A percentile compares a stretch with the other conserved stretches of the same genome.
phyloP scores from a whole-genome alignment of 345 rosid species.

The Euclidium syriacum region DNA sequence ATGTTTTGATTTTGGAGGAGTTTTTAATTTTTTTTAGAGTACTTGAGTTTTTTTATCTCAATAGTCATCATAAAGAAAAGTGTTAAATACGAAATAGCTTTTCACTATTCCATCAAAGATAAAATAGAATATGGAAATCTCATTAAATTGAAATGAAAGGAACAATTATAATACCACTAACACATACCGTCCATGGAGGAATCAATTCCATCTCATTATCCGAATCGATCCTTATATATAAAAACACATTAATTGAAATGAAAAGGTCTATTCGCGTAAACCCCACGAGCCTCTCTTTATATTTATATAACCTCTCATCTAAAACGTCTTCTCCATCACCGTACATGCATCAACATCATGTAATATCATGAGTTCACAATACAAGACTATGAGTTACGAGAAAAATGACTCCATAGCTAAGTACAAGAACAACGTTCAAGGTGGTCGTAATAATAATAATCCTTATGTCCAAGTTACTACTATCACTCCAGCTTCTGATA shows the following conservation, averaged over 20 bases:
- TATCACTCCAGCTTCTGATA: constrained; percentile 30
- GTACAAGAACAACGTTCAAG: constrained; percentile 14
- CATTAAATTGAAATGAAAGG: too few species aligned
- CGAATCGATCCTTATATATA: neutral
- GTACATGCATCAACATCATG: neutral
- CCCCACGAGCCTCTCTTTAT: constrained; percentile 12
- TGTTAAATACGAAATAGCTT: too few species aligned
- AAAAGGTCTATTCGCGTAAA: constrained; percentile 11
- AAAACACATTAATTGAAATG: neutral
- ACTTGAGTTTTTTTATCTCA: too few species aligned
- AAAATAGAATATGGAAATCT: too few species aligned
- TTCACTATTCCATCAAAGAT: too few species aligned
- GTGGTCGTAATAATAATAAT: constrained; percentile 21
- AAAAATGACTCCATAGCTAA: neutral
- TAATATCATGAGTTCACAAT: constrained; percentile 8
- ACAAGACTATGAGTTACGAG: neutral
- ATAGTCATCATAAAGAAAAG: too few species aligned
- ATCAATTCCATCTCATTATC: neutral
- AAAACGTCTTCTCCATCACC: neutral
- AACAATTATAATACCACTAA: too few species aligned
- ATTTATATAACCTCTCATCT: neutral
- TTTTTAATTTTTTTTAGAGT: too few species aligned
- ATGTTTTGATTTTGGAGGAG: too few species aligned
- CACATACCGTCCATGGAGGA: neutral
- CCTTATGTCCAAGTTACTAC: constrained; percentile 45